These are phyloP conservation scores for Zoysia pacifica DNA, from an alignment of 176 grass and related monocot species.

Conservation along the genomic window DNA sequence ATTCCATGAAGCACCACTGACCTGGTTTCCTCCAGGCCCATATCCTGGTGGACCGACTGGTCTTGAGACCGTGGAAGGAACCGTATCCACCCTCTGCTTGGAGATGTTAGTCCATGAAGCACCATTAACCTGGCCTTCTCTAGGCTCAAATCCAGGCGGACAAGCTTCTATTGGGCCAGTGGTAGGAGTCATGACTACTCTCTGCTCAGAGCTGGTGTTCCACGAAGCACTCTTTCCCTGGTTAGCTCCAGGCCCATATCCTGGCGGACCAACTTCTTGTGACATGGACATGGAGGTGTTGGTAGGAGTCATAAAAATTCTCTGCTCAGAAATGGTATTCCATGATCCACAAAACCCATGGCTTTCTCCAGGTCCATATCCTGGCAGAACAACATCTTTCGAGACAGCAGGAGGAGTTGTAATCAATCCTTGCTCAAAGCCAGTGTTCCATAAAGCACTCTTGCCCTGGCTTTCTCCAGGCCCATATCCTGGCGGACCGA, in stretches of 20 bases:
- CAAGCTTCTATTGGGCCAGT: constrained; percentile 10
- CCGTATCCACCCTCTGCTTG: neutral
- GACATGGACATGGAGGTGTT: neutral
- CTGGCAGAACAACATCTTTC: constrained; percentile 12
- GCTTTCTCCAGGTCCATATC: constrained; percentile 8
- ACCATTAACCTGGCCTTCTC: constrained; percentile 27
- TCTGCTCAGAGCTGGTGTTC: constrained; percentile 5
- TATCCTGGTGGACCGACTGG: constrained; percentile 9
- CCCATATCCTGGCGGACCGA: constrained; percentile 12
- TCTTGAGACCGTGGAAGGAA: constrained; percentile 8
- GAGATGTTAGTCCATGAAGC: constrained; percentile 4
- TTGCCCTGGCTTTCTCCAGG: constrained; percentile 28
- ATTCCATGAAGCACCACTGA: constrained; percentile 4
- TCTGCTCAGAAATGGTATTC: neutral
- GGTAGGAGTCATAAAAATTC: neutral
- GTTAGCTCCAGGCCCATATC: constrained; percentile 26
- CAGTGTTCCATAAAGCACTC: constrained; percentile 26
- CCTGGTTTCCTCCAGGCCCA: neutral
- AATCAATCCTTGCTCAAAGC: constrained; percentile 17
- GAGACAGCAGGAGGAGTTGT: neutral
- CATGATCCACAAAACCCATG: neutral
- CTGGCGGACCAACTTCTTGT: constrained; percentile 29
- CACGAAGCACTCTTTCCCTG: constrained; percentile 6
- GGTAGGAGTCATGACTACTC: neutral
- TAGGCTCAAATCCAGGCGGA: constrained; percentile 17